phyloP scores from a whole-genome alignment of 306 rosid genomes.

The Fragaria nilgerrensis region DNA sequence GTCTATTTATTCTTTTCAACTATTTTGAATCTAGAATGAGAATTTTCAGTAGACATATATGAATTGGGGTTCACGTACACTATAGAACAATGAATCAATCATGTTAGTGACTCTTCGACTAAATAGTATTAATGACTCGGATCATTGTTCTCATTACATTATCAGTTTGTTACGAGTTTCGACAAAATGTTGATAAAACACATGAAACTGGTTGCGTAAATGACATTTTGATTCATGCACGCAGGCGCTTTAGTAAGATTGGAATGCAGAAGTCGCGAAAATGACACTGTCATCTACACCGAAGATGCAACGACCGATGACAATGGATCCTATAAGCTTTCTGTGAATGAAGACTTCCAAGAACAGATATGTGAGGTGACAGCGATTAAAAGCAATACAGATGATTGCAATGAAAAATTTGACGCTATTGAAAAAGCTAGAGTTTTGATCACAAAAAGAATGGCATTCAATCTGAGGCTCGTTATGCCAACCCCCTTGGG shows the following conservation, averaged over 20 bases:
- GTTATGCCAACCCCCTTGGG: constrained; percentile 52
- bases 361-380: constrained; percentile 36
- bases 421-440: constrained; percentile 5
- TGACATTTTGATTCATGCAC: background rate
- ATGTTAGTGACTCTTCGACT: too few species aligned
- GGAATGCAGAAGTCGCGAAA: constrained; percentile 21
- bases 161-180: background rate
- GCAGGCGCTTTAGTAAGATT: constrained; percentile 32
- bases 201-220: background rate
- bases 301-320: constrained; percentile 2
- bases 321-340: constrained; percentile 27
- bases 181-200: background rate
- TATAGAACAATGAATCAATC: background rate
- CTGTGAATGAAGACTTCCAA: constrained; percentile 32
- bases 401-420: constrained; percentile 18
- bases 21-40: background rate
- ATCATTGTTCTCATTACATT: background rate
- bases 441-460: constrained; percentile 35
- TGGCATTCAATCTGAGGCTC: constrained; percentile 24
- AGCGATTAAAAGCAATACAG: background rate
- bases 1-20: background rate
- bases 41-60: background rate
- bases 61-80: background rate
- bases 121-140: background rate
- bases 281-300: background rate